A percentile compares a stretch with the other conserved stretches of the same genome.
Evolutionary conservation across 306 rosid genomes (phyloP).

Genomic region (Corylus heterophylla): DNA sequence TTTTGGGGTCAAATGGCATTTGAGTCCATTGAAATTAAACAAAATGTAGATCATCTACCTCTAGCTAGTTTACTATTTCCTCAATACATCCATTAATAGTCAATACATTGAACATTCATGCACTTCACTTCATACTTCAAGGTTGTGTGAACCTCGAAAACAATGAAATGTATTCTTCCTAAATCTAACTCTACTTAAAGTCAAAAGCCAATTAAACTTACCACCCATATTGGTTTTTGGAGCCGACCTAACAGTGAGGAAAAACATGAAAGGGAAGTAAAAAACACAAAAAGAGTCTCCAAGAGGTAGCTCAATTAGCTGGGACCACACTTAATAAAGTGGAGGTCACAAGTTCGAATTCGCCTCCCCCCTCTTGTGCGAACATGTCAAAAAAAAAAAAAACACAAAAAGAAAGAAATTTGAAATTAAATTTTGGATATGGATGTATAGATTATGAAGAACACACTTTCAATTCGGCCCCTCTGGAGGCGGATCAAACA

Average conservation of each 20-base stretch:
- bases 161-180: not conserved
- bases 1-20: not conserved
- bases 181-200: not conserved
- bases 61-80: not conserved
- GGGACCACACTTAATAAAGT: too few relatives aligned
- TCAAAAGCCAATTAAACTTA: too few relatives aligned
- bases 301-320: too few relatives aligned
- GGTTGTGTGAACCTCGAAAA: constrained; percentile 21
- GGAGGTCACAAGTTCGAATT: too few relatives aligned
- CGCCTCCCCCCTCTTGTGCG: too few relatives aligned
- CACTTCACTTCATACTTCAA: not conserved
- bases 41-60: not conserved
- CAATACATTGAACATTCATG: not conserved
- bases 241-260: not conserved
- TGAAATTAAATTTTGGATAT: too few relatives aligned
- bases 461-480: constrained; percentile 29
- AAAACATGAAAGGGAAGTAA: not conserved
- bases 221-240: not conserved
- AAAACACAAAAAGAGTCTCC: not conserved
- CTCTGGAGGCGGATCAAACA: constrained; percentile 33
- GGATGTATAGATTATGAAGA: not conserved
- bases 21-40: not conserved
- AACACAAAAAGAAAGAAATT: too few relatives aligned
- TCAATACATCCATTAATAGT: not conserved
- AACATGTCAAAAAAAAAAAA: too few relatives aligned